Evolutionary conservation across 805 yeast genomes (phyloP).

Genomic region (Candida takata): DNA sequence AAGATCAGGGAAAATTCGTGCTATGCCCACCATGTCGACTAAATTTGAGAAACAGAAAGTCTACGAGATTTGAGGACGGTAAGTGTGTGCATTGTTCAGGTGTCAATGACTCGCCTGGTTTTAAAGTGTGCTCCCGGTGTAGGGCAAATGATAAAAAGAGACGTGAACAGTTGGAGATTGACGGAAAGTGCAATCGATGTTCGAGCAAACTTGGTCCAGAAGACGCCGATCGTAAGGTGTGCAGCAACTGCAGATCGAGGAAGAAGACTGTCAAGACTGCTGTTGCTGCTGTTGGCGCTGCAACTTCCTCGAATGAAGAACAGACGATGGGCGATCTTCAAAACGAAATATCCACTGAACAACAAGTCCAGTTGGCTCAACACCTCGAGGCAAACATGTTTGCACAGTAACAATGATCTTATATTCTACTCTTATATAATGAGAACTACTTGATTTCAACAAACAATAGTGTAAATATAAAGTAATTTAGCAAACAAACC

Average conservation of each 20-base stretch:
- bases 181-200: conserved; percentile 60
- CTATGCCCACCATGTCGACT: conserved; percentile 55
- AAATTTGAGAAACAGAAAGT: conserved; percentile 47
- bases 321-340: not conserved
- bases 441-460: not conserved
- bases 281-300: conserved; percentile 9
- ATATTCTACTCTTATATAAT: not conserved
- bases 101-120: conserved; percentile 40
- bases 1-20: conserved; percentile 44
- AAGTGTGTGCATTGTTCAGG: conserved; percentile 67
- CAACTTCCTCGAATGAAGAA: conserved; percentile 2
- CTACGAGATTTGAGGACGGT: conserved; percentile 53
- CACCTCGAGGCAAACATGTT: conserved; percentile 21
- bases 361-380: conserved; percentile 10
- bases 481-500: too few relatives aligned
- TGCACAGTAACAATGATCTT: conserved; percentile 12
- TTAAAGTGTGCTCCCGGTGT: conserved; percentile 61
- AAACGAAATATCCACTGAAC: conserved; percentile 1
- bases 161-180: conserved; percentile 46
- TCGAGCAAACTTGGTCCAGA: conserved; percentile 39
- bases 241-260: conserved; percentile 47
- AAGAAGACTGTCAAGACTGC: conserved; percentile 32
- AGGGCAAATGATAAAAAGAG: conserved; percentile 54
- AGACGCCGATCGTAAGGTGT: conserved; percentile 49
- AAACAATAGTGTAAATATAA: not conserved